Evolutionary conservation across 164 flowering plant species (phyloP).

Genomic region (Kalanchoe fedtschenkoi): DNA sequence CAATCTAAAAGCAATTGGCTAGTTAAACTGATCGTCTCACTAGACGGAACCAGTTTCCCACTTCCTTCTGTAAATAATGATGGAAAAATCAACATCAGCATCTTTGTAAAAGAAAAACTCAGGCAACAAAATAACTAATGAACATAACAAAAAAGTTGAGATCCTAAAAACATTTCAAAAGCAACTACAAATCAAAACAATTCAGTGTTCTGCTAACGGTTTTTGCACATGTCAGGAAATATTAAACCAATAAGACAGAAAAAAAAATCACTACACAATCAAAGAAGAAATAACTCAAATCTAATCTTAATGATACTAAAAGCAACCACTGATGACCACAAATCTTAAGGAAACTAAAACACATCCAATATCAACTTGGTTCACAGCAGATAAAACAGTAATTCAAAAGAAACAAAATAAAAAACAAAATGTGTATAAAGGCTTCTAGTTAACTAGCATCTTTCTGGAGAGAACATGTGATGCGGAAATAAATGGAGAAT

Average conservation of each 20-base stretch:
- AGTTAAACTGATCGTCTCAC: slow-evolving; percentile 11
- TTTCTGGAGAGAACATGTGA: not conserved
- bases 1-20: slow-evolving; percentile 53
- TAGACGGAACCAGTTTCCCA: slow-evolving; percentile 23
- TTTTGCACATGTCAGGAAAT: no score
- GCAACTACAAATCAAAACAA: no score
- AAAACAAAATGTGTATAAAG: not conserved
- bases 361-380: not conserved
- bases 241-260: no score
- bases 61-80: slow-evolving; percentile 36
- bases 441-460: not conserved
- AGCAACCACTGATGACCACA: not conserved
- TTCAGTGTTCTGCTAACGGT: no score
- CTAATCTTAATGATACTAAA: no score
- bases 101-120: not conserved
- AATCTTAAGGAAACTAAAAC: not conserved
- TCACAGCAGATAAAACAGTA: not conserved
- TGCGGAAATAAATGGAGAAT: not conserved
- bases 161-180: no score
- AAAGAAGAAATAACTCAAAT: no score
- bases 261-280: no score
- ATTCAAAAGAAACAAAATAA: not conserved
- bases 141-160: no score
- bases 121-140: not conserved
- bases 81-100: not conserved